Evolutionary conservation across 176 grass and related monocot species (phyloP).

Genomic region (Oryza punctata): DNA sequence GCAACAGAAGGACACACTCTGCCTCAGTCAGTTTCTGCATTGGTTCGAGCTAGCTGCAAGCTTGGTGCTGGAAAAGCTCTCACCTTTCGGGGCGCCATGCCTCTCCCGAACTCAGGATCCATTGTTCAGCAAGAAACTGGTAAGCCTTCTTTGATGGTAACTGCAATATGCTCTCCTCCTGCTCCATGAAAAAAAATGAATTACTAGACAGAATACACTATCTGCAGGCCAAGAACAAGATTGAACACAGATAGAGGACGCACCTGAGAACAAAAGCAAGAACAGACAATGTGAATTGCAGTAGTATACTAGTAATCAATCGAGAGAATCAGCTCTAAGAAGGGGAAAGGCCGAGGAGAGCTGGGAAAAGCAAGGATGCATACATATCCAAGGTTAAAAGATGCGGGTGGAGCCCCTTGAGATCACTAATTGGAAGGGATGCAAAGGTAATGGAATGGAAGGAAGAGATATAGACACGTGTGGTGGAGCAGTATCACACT

Average conservation of each 20-base stretch:
- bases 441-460: neutral
- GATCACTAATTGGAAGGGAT: neutral
- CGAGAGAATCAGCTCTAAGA: neutral
- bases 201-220: neutral
- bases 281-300: constrained; percentile 11
- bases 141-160: neutral
- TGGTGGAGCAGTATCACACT: constrained; percentile 9
- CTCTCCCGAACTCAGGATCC: constrained; percentile 41
- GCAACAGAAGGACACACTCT: neutral
- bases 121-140: neutral
- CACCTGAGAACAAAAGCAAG: constrained; percentile 2
- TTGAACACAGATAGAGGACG: too few species aligned
- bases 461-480: constrained; percentile 15
- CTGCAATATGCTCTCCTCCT: neutral
- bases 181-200: constrained; percentile 22
- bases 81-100: constrained; percentile 32
- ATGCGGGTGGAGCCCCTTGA: neutral
- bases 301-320: neutral
- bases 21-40: neutral
- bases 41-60: neutral
- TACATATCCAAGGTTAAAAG: constrained; percentile 10
- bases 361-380: neutral
- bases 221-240: neutral
- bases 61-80: neutral
- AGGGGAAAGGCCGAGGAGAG: constrained; percentile 30